Base-by-base conservation (phyloP, 345 rosid genomes). In the Euphorbia tirucalli region DNA sequence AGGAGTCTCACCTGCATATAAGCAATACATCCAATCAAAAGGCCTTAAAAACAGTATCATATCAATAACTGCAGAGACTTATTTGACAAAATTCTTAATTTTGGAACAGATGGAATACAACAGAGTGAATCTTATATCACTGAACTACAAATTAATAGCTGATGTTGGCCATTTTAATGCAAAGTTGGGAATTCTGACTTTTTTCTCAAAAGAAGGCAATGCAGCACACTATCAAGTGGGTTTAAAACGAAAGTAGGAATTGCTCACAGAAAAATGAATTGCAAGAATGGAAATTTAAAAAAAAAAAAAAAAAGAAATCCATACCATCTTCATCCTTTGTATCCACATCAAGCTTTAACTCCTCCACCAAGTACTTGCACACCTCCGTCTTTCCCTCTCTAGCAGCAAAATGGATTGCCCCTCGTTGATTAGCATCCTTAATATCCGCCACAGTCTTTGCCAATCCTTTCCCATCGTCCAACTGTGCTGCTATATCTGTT, bases 341-440 rank as follows among this genome's bases (percentile, higher is more conserved):
- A 74, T 90, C 77, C 1, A 81, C 86, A 61, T 89, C 78, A 21
- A 90, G 92, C 83, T 88, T 86, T 74, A 90, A 83, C 31, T 92
- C 97, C 81, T 92, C 97, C 63, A 92, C 58, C 80, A 90, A 87
- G 84, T 85, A 90, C 73, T 83, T 89, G 79, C 97, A 92, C 46
- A 94, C 85, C 56, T 90, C 95, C 37, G 84, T 89, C 79, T 87
- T 79, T 8, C 96, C 98, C 83, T 92, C 97, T 73, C 96, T 87
- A 6, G 97, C 96, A 2, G 96, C 96, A 82, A 94, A 94, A 80
- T 94, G 98, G 73, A 92, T 85, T 3, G 97, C 97, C 21, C 97
- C 98, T 55, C 97, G 84, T 80, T 90, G 83, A 75, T 94, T 92
- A 1, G 95, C 98, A 80, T 94, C 97, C 84, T 90, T 94, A 56